Evolutionary conservation across 768 basidiomycete species (phyloP).

Genomic region (Boletus sp.): DNA sequence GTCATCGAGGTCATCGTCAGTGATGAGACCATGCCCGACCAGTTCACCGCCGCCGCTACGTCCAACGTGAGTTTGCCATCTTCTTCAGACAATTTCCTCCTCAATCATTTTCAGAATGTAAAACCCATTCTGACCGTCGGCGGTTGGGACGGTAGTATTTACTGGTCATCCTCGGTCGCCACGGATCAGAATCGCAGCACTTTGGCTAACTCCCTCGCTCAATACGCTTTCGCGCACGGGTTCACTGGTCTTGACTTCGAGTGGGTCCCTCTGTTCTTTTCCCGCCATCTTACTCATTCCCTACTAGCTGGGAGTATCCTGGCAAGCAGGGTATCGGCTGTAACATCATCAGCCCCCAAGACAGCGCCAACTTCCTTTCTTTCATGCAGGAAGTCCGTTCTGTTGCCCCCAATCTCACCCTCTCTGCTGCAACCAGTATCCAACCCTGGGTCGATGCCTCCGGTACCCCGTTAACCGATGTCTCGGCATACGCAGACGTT

Average conservation of each 20-base stretch:
- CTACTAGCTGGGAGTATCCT: conserved; percentile 84
- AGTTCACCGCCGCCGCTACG: conserved; percentile 25
- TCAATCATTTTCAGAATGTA: conserved; percentile 39
- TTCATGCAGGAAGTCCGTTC: conserved; percentile 72
- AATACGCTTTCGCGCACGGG: conserved; percentile 45
- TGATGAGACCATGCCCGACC: conserved; percentile 3
- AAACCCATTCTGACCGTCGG: conserved; percentile 59
- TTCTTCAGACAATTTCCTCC: background rate
- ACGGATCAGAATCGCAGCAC: conserved; percentile 52
- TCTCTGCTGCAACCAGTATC: conserved; percentile 70
- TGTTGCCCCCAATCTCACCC: conserved; percentile 52
- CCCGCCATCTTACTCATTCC: background rate
- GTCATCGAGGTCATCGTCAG: conserved; percentile 10
- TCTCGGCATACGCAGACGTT: conserved; percentile 60
- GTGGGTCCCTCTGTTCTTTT: conserved; percentile 34
- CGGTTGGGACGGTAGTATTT: conserved; percentile 64
- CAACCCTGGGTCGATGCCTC: conserved; percentile 60
- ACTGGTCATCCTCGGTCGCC: conserved; percentile 58
- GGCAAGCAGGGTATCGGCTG: conserved; percentile 62
- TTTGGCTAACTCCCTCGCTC: conserved; percentile 52
- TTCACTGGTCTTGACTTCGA: conserved; percentile 70
- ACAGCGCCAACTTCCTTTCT: conserved; percentile 74
- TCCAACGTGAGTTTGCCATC: conserved; percentile 20
- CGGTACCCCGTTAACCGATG: conserved; percentile 56
- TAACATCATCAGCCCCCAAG: conserved; percentile 58